Percentiles rank a stretch among this genome's conserved stretches.
Evolutionary conservation across 2,329 filamentous ascomycete species (phyloP).

Genomic region (Biscogniauxia sp.): DNA sequence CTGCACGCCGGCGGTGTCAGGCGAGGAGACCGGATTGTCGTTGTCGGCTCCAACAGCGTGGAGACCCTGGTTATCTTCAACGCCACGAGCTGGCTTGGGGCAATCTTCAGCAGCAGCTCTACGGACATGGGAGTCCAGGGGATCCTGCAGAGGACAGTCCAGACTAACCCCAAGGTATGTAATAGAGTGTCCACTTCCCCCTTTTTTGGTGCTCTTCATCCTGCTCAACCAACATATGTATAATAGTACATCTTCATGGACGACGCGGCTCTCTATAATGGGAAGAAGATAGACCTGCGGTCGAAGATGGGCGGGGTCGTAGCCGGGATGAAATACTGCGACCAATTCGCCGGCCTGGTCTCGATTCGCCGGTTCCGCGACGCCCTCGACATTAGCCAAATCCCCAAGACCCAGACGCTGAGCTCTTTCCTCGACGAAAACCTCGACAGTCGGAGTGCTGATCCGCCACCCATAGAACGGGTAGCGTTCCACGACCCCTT

Average conservation of each 20-base stretch:
- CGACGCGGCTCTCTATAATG: constrained; percentile 76
- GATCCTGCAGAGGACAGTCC: constrained; percentile 69
- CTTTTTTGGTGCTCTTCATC: neutral
- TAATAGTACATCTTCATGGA: constrained; percentile 74
- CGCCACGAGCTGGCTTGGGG: constrained; percentile 68
- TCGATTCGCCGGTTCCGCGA: constrained; percentile 64
- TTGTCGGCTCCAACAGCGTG: constrained; percentile 72
- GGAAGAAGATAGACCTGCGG: constrained; percentile 68
- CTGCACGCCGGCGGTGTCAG: constrained; percentile 64
- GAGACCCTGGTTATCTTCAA: constrained; percentile 72
- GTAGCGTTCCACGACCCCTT: constrained; percentile 72
- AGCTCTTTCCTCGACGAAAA: constrained; percentile 48
- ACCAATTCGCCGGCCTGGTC: constrained; percentile 62
- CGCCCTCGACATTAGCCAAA: constrained; percentile 54
- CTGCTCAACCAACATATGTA: neutral
- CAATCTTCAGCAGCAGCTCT: constrained; percentile 70
- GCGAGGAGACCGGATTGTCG: constrained; percentile 71
- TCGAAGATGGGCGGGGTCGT: constrained; percentile 69
- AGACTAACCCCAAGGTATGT: constrained; percentile 67
- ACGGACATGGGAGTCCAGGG: constrained; percentile 84
- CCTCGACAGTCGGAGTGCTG: constrained; percentile 26
- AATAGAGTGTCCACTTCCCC: neutral
- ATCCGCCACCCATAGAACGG: constrained; percentile 53
- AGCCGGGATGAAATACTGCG: constrained; percentile 57
- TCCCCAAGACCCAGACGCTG: constrained; percentile 48